Conservation (phyloP, 768 basidiomycete species). For the Calocera cornea region DNA sequence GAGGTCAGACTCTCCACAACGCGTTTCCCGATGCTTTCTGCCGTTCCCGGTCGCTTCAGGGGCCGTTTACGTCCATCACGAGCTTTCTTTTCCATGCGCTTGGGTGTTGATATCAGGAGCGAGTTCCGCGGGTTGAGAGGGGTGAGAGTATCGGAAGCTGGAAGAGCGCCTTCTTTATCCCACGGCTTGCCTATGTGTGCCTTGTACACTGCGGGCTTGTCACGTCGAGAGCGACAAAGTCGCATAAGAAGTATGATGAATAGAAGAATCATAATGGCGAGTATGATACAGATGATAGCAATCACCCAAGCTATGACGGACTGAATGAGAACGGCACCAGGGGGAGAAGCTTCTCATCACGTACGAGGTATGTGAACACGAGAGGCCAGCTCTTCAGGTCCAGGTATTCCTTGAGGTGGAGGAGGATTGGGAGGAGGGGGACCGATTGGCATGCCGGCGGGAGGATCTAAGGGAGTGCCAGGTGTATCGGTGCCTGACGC, state of each 20-base stretch:
- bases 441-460: not conserved
- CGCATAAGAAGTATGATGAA: not conserved
- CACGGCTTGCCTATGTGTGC: not conserved
- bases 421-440: not conserved
- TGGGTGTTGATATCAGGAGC: not conserved
- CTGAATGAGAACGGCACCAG: not conserved
- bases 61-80: not conserved
- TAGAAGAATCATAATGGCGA: not conserved
- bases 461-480: not conserved
- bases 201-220: not conserved
- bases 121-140: not conserved
- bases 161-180: not conserved
- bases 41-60: not conserved
- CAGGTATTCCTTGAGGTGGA: not conserved
- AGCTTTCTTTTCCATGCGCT: not conserved
- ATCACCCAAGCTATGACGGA: not conserved
- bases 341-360: not conserved
- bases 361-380: not conserved
- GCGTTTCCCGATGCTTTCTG: not conserved
- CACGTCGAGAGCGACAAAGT: not conserved
- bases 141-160: not conserved
- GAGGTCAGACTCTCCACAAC: not conserved
- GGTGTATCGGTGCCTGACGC: not conserved
- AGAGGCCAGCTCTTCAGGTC: not conserved
- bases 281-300: not conserved